Evolutionary conservation across 441 rosid genomes (phyloP).

Genomic region (Corymbia citriodora): DNA sequence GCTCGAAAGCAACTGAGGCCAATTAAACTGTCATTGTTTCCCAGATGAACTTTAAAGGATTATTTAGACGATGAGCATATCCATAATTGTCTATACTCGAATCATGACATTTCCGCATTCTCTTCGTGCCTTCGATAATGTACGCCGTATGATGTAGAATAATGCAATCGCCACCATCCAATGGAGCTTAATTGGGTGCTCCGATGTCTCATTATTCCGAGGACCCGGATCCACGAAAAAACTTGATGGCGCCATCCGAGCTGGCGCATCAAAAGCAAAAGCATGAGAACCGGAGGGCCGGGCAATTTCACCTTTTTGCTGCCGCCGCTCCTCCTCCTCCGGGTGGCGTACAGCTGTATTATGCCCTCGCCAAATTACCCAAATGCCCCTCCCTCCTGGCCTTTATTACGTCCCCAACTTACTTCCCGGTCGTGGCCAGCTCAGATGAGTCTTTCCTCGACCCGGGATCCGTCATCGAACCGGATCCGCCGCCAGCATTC

Average conservation of each 20-base stretch:
- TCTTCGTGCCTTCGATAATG: fast-evolving
- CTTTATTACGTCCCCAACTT: background rate
- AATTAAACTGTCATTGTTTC: no score
- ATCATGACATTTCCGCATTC: fast-evolving
- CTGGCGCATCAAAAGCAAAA: background rate
- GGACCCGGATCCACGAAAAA: background rate
- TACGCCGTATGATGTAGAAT: background rate
- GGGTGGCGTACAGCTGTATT: conserved; percentile 43
- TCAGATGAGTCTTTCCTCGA: background rate
- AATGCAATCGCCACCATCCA: background rate
- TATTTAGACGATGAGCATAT: no score
- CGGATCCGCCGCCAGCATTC: background rate
- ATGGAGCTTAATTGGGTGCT: background rate
- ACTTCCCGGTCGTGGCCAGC: background rate
- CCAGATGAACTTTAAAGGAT: no score
- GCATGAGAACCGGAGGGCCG: no score
- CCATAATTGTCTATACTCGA: no score
- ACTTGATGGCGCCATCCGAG: background rate
- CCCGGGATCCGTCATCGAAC: background rate
- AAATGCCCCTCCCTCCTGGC: background rate
- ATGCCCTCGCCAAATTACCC: background rate
- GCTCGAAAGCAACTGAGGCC: no score
- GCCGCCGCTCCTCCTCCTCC: no score
- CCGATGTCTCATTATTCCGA: background rate
- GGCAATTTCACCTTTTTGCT: no score